phyloP scores from a whole-genome alignment of 306 rosid genomes.

The Inga oerstediana region DNA sequence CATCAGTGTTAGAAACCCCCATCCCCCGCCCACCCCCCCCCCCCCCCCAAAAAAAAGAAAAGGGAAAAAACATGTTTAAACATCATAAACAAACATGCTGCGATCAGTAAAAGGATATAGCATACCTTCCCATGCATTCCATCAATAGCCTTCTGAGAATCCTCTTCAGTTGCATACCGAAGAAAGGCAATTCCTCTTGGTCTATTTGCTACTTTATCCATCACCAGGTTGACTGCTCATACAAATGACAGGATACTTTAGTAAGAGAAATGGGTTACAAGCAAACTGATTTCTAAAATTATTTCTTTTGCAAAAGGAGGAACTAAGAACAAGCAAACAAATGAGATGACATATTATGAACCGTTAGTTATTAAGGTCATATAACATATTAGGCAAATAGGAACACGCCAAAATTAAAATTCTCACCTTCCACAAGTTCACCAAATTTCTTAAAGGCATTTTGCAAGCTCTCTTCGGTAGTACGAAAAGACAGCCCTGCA shows the following conservation, averaged over 20 bases:
- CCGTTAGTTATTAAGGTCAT: slow-evolving; percentile 6
- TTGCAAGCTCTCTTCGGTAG: slow-evolving; percentile 83
- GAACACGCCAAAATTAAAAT: background rate
- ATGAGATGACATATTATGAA: background rate
- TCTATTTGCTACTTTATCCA: slow-evolving; percentile 91
- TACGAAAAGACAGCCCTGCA: slow-evolving; percentile 87
- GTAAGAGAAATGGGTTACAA: background rate
- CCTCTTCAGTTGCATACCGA: slow-evolving; percentile 76
- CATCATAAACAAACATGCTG: background rate
- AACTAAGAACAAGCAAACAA: background rate
- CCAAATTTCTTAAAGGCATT: slow-evolving; percentile 77
- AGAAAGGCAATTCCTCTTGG: slow-evolving; percentile 97
- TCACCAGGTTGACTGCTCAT: slow-evolving; percentile 79
- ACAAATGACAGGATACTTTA: background rate
- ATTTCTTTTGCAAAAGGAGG: background rate
- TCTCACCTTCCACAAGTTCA: slow-evolving; percentile 77
- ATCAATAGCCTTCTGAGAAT: slow-evolving; percentile 77
- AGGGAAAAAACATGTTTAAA: background rate
- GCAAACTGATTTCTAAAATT: background rate
- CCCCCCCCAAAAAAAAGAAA: no score
- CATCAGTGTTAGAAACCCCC: background rate
- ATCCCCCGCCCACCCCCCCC: background rate
- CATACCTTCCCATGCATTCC: slow-evolving; percentile 97
- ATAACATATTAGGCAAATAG: background rate
- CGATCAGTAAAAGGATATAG: background rate